phyloP scores from a whole-genome alignment of 2,329 filamentous ascomycete genomes.

The Tympanopsis confertula region DNA sequence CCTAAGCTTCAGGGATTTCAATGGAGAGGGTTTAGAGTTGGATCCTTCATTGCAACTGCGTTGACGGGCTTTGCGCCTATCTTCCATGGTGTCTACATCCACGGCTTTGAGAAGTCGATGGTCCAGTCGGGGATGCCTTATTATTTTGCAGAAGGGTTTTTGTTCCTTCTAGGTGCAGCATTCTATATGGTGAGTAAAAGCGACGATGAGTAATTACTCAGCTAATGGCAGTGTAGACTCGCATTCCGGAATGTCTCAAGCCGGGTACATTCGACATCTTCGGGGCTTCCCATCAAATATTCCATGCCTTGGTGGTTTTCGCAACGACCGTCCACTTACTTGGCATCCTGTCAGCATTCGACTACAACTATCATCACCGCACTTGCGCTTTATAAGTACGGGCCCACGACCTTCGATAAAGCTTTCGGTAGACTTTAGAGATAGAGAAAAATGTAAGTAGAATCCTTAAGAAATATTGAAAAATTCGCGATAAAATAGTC shows the following conservation, averaged over 20 bases:
- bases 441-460: no score
- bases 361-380: not conserved
- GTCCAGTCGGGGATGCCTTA: slow-evolving; percentile 25
- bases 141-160: slow-evolving; percentile 24
- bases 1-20: slow-evolving; percentile 19
- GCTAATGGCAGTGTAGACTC: slow-evolving; percentile 18
- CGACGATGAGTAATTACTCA: no score
- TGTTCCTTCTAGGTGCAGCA: slow-evolving; percentile 20
- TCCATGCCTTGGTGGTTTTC: slow-evolving; percentile 30
- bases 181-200: slow-evolving; percentile 25
- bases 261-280: slow-evolving; percentile 31
- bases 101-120: slow-evolving; percentile 23
- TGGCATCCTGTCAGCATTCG: not conserved
- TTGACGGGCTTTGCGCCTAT: slow-evolving; percentile 24
- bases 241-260: slow-evolving; percentile 27
- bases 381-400: no score
- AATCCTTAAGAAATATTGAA: no score
- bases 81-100: slow-evolving; percentile 28
- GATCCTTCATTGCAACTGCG: slow-evolving; percentile 22
- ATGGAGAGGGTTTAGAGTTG: slow-evolving; percentile 21
- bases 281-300: slow-evolving; percentile 32
- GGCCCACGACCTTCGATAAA: no score
- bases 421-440: no score
- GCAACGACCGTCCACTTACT: slow-evolving; percentile 23
- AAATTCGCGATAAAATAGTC: no score